Conservation (phyloP, 768 basidiomycete species). For the Russula virescens region DNA sequence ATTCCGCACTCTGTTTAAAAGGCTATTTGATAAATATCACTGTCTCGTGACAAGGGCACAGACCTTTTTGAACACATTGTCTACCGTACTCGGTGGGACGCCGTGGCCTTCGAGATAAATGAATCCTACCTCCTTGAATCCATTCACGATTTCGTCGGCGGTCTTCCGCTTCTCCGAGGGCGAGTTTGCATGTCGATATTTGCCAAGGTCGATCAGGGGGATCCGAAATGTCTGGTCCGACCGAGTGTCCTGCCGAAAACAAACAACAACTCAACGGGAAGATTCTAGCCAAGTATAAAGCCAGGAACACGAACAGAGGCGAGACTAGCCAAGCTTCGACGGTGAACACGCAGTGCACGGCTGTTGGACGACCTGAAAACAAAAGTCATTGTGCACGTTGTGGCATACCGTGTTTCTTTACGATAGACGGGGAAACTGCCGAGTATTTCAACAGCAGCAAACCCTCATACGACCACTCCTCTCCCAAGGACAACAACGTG, state of each 20-base stretch:
- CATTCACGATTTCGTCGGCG: conserved; percentile 65
- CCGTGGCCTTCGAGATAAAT: conserved; percentile 75
- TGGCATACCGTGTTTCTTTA: too few relatives aligned
- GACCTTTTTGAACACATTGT: conserved; percentile 63
- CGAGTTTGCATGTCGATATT: conserved; percentile 50
- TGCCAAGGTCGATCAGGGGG: conserved; percentile 74
- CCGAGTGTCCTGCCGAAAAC: conserved; percentile 31
- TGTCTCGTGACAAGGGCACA: neutral
- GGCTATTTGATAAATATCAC: neutral
- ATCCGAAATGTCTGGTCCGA: conserved; percentile 40
- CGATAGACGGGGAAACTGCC: conserved; percentile 4
- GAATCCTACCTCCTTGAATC: conserved; percentile 77
- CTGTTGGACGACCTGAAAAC: conserved; percentile 1
- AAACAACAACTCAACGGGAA: neutral
- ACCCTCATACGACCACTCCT: neutral
- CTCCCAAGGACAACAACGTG: neutral
- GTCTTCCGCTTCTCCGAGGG: conserved; percentile 51
- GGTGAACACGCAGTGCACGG: neutral
- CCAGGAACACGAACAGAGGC: conserved; percentile 5
- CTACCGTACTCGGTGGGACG: conserved; percentile 50
- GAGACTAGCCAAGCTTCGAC: neutral
- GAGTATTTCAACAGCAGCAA: neutral
- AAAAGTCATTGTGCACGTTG: neutral
- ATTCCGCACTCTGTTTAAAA: conserved; percentile 58
- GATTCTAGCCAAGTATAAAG: neutral